A percentile compares a stretch with the other conserved stretches of the same genome.
Evolutionary conservation across 2,329 filamentous ascomycete genomes (phyloP).

Genomic region (Plenodomus tracheiphilus): DNA sequence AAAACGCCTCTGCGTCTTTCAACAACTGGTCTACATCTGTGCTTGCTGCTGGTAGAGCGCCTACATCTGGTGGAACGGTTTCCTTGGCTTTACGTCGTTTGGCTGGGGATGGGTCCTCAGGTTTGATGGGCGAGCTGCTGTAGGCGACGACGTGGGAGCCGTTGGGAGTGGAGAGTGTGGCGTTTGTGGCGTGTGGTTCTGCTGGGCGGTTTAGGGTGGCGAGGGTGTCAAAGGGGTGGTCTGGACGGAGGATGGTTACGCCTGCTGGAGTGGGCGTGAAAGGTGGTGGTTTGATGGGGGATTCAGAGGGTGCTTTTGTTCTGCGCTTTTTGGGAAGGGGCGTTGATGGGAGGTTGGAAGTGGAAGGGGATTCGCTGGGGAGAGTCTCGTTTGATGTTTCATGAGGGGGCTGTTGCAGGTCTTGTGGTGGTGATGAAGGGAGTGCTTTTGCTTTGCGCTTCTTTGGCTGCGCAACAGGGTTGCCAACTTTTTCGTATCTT

Average conservation of each 20-base stretch:
- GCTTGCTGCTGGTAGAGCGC: constrained; percentile 37
- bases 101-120: constrained; percentile 35
- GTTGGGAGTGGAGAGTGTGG: constrained; percentile 70
- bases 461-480: constrained; percentile 16
- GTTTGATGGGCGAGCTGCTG: constrained; percentile 43
- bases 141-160: constrained; percentile 64
- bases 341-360: constrained; percentile 24
- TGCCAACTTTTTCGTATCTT: constrained; percentile 14
- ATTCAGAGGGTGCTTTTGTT: constrained; percentile 10
- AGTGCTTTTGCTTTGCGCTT: constrained; percentile 29
- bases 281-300: constrained; percentile 25
- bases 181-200: constrained; percentile 68
- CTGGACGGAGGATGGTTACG: constrained; percentile 28
- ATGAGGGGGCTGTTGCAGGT: neutral
- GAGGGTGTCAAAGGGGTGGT: constrained; percentile 31
- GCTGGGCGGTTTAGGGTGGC: constrained; percentile 56
- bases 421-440: constrained; percentile 5
- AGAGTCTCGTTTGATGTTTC: neutral
- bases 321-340: constrained; percentile 37
- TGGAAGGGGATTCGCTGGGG: neutral
- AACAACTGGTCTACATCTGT: constrained; percentile 74
- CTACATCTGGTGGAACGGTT: constrained; percentile 43
- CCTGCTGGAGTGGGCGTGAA: constrained; percentile 54
- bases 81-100: constrained; percentile 48
- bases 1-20: constrained; percentile 72